Evolutionary conservation across 2,329 filamentous ascomycete species (phyloP).

Genomic region (Botrytis sinoallii): DNA sequence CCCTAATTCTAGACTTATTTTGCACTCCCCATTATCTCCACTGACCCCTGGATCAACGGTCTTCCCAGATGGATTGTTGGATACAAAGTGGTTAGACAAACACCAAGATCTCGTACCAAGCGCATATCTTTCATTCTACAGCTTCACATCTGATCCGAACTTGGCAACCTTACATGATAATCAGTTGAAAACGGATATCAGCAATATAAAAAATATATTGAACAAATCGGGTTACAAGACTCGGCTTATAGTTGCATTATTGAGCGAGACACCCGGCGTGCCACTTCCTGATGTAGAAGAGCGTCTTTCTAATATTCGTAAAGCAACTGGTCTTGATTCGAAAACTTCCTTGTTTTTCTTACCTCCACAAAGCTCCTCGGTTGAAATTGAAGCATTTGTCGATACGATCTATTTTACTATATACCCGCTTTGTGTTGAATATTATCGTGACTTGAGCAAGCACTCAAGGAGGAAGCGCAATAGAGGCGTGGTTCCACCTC

Average conservation of each 20-base stretch:
- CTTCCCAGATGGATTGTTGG: conserved; percentile 86
- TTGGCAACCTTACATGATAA: conserved; percentile 79
- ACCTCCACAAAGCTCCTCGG: conserved; percentile 66
- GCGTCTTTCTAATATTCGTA: conserved; percentile 73
- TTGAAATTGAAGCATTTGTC: conserved; percentile 71
- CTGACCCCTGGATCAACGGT: conserved; percentile 77
- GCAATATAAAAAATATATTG: conserved; percentile 67
- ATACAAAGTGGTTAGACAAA: conserved; percentile 79
- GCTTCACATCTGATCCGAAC: conserved; percentile 68
- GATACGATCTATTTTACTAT: conserved; percentile 69
- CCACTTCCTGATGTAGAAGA: conserved; percentile 62
- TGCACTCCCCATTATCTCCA: conserved; percentile 91
- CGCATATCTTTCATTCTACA: conserved; percentile 77
- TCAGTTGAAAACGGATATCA: conserved; percentile 83
- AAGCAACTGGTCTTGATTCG: conserved; percentile 74
- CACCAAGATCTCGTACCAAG: conserved; percentile 83
- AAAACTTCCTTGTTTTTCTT: conserved; percentile 81
- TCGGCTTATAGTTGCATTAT: conserved; percentile 71
- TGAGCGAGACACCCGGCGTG: conserved; percentile 66
- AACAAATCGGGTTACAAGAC: conserved; percentile 71
- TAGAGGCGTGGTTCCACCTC: conserved; percentile 71
- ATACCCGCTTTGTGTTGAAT: conserved; percentile 75
- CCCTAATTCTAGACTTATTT: conserved; percentile 49
- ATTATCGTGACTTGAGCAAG: conserved; percentile 92
- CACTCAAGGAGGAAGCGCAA: conserved; percentile 86